phyloP scores from a whole-genome alignment of 164 flowering plant species.

The Buxus sempervirens region DNA sequence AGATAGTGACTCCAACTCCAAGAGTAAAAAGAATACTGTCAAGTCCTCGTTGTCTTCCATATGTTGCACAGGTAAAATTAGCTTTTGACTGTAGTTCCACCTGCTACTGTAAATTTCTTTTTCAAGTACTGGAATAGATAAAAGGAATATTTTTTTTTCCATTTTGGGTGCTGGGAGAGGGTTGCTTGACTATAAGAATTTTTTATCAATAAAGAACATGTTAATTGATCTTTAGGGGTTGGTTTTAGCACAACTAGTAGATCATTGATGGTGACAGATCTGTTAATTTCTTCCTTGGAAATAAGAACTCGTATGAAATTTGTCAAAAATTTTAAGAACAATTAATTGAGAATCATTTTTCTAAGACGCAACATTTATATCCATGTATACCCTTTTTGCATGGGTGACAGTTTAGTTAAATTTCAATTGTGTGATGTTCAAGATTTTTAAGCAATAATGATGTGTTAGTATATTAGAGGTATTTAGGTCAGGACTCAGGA shows the following conservation, averaged over 20 bases:
- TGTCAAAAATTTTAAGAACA: neutral
- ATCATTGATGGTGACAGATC: neutral
- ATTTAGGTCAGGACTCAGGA: too few species aligned
- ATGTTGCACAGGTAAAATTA: constrained; percentile 82
- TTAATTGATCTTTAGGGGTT: neutral
- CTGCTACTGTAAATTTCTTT: too few species aligned
- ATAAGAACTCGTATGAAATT: neutral
- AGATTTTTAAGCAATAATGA: neutral
- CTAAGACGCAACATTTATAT: neutral
- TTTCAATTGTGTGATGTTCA: neutral
- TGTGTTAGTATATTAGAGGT: too few species aligned
- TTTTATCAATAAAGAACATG: neutral
- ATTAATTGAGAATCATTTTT: neutral
- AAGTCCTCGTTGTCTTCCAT: constrained; percentile 96
- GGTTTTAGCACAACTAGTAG: neutral
- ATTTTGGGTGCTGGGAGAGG: neutral
- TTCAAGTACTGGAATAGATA: neutral
- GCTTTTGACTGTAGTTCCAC: too few species aligned
- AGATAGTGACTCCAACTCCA: constrained; percentile 98
- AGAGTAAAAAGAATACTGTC: constrained; percentile 94
- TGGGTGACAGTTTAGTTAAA: neutral
- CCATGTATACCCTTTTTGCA: neutral
- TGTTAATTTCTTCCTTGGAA: neutral
- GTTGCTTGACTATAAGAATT: too few species aligned
- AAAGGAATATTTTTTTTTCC: neutral